Base-by-base conservation (phyloP, 441 rosid species). In the Viola pubescens region DNA sequence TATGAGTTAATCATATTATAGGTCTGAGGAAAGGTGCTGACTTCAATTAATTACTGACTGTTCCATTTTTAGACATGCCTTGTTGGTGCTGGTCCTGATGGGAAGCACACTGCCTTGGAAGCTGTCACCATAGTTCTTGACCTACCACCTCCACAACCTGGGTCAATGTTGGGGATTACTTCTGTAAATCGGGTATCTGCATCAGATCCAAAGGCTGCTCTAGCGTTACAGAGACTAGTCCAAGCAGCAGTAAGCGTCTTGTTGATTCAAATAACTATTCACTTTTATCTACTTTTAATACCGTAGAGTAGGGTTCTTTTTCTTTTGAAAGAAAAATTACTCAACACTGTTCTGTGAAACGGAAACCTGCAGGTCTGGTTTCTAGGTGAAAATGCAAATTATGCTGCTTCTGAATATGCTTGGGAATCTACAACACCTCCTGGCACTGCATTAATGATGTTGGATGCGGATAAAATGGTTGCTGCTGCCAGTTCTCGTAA, bases 351-450 rank as follows among this genome's bases (percentile, higher is more conserved):
- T 59, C n/a, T 54, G 44, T 73, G 43, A 62, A 59, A 9, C 60
- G 52, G 41, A 52, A 73, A 58, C 62, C 70, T 58, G 48, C 80
- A 90, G 99, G 99, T 94, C 52, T 94, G 99, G 99, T 94, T 94
- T 80, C 97, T 94, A 59, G 99, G 99, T 71, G 99, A 94, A 84
- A 94, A 94, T 85, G 99, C 99, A 65, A 94, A 94, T 76, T 94
- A 94, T 64, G 99, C 99, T 63, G 99, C 99, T 68, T 94, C 99
- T 19, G 99, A 94, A 75, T 94, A 94, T 75, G 98, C 99, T 68
- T 94, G 99, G 99, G 97, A 94, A 73, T 94, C 99, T 61, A 91
- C 99, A 67, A 94, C 99, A 45, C 99, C 99, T 73, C 99, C 99
- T 13, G 99, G 99, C 60, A 94, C 99, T 75, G 99, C 99, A 66